These are phyloP conservation scores for Pythium sukuiense DNA, from an alignment of 352 stramenopile species.

Conservation along the genomic window DNA sequence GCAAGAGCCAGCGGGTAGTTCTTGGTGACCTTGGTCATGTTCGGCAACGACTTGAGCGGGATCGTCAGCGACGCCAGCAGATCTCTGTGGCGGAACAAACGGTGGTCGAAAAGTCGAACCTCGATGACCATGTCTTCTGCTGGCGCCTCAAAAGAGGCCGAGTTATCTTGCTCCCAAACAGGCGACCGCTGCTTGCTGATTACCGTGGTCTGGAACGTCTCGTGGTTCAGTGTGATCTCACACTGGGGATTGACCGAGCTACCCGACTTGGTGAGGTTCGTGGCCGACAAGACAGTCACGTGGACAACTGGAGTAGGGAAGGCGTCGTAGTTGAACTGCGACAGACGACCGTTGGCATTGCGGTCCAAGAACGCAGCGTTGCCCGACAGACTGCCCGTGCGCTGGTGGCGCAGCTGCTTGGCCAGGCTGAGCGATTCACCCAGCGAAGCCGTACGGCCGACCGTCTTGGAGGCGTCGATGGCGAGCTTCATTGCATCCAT, in stretches of 20 bases:
- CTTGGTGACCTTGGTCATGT: conserved; percentile 83
- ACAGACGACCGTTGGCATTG: conserved; percentile 67
- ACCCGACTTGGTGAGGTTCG: conserved; percentile 74
- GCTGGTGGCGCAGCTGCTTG: conserved; percentile 60
- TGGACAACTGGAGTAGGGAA: conserved; percentile 82
- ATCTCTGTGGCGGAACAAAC: conserved; percentile 74
- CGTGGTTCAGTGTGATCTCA: conserved; percentile 76
- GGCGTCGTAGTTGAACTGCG: conserved; percentile 84
- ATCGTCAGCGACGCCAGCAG: conserved; percentile 78
- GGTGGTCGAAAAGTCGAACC: conserved; percentile 81
- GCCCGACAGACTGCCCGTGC: conserved; percentile 63
- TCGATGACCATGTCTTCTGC: conserved; percentile 83
- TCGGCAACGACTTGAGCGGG: conserved; percentile 76
- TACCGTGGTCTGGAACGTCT: conserved; percentile 84
- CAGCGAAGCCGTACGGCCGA: conserved; percentile 61
- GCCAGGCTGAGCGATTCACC: conserved; percentile 52
- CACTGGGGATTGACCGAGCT: conserved; percentile 79
- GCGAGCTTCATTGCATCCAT: conserved; percentile 86
- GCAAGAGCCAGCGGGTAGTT: conserved; percentile 82
- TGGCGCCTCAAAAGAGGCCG: conserved; percentile 74
- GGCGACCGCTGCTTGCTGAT: conserved; percentile 81
- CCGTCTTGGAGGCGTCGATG: conserved; percentile 83
- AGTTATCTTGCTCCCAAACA: conserved; percentile 88
- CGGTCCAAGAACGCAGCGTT: conserved; percentile 69
- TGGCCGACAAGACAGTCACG: conserved; percentile 76